Evolutionary conservation across 768 basidiomycete species (phyloP), one percentile per base, ranked within the genome.

Genomic region (Mycena rosella): DNA sequence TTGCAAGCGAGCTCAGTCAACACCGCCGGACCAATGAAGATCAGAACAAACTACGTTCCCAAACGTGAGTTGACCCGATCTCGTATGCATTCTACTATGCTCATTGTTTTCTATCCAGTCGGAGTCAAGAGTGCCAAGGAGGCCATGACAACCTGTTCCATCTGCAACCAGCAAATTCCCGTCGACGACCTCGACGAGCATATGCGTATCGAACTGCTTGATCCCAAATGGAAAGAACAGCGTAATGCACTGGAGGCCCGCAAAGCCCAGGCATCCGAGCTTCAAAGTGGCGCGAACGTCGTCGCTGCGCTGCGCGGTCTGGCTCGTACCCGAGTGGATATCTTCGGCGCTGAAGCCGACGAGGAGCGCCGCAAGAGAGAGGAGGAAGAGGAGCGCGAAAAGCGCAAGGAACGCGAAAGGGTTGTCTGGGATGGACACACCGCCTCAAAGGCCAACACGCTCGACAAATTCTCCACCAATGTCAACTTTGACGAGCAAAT

Each of bases 371-470:
- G 96, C 68, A 93, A 91, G 80, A 86, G 85, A 52, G 93, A 96
- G 73, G 96, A 98, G 70, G 95, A 95, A 56, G 92, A 92, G 68
- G 94, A 96, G 74, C 85, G 88, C 60, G 88, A 91, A 68, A 88
- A 87, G 74, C 85, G 95, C 70, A 92, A 89, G 77, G 96, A 97
- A 78, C 89, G 91, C 77, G 98, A 99, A 80, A 96, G 94, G 77
- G 93, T 95, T 72, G 94, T 98, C 54, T 99, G 98, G 98, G 98
- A 99, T 80, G 98, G 98, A 73, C 96, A 99, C 79, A 96, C 96
- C 2, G 93, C 95, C 48, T 93, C 95, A 48, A 98, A 96, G 81
- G 92, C 92, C 54, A 90, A 89, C 72, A 98, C 96, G 1, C 84
- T 96, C 75, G 94, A 96, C 86, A 95, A 95, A 76, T 99, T 92